Conservation (phyloP, 1,139 yeast genomes). For the Geotrichum siamense region DNA sequence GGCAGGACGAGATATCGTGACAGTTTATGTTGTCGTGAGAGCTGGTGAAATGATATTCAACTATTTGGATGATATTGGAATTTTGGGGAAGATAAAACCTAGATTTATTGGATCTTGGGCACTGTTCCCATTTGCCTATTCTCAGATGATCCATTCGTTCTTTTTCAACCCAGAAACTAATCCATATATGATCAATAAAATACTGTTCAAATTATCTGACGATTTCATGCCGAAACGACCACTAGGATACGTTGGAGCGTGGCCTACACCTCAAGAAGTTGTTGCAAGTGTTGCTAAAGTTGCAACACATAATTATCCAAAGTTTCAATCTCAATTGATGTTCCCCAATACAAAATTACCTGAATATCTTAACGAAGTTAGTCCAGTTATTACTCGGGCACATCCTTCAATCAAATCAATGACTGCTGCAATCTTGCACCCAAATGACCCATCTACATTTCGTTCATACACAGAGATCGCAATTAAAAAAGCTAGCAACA, state of each 20-base stretch:
- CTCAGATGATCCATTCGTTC: conserved; percentile 37
- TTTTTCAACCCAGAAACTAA: conserved; percentile 34
- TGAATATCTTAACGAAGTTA: conserved; percentile 25
- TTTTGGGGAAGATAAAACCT: conserved; percentile 31
- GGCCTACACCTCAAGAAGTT: conserved; percentile 34
- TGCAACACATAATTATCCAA: conserved; percentile 32
- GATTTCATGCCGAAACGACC: conserved; percentile 33
- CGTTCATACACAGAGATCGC: conserved; percentile 28
- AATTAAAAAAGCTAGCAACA: conserved; percentile 25
- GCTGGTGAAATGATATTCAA: conserved; percentile 35
- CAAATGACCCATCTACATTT: conserved; percentile 30
- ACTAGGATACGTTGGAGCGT: conserved; percentile 27
- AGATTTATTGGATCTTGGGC: conserved; percentile 37
- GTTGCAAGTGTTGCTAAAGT: conserved; percentile 32
- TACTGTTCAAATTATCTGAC: conserved; percentile 30
- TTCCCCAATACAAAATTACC: conserved; percentile 28
- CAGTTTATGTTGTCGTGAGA: conserved; percentile 34
- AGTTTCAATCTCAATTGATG: conserved; percentile 35
- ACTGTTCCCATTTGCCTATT: conserved; percentile 37
- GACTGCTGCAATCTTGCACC: conserved; percentile 37
- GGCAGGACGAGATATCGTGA: conserved; percentile 28
- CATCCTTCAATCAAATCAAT: conserved; percentile 35
- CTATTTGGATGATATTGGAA: conserved; percentile 34
- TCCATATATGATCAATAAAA: conserved; percentile 30
- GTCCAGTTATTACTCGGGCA: conserved; percentile 33